phyloP scores from a whole-genome alignment of 768 basidiomycete genomes.

The Rhodotorula diobovata region DNA sequence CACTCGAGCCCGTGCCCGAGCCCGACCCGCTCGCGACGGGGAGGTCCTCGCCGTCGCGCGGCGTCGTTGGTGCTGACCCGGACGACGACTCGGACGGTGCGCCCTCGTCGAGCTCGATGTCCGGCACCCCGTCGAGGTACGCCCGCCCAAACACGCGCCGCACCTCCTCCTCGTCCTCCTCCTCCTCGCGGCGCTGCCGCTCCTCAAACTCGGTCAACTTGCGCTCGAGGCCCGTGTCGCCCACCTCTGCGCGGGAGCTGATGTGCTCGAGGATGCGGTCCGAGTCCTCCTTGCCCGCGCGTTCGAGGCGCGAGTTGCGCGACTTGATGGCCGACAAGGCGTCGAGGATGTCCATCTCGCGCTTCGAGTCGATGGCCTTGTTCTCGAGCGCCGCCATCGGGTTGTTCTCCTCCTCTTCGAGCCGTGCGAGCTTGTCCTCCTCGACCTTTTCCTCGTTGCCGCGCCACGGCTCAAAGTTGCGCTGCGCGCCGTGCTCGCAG shows the following conservation, averaged over 20 bases:
- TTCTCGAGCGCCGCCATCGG: conserved; percentile 97
- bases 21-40: conserved; percentile 44
- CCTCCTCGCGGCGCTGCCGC: conserved; percentile 62
- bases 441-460: conserved; percentile 62
- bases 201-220: conserved; percentile 63
- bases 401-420: conserved; percentile 86
- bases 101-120: conserved; percentile 39
- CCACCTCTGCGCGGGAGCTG: conserved; percentile 51
- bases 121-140: conserved; percentile 41
- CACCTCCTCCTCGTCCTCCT: conserved; percentile 89
- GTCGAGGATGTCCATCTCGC: conserved; percentile 98
- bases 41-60: conserved; percentile 42
- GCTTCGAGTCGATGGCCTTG: conserved; percentile 81
- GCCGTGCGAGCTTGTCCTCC: conserved; percentile 73
- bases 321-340: conserved; percentile 87
- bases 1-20: neutral
- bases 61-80: conserved; percentile 39
- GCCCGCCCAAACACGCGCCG: conserved; percentile 79
- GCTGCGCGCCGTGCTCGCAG: conserved; percentile 92
- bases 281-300: conserved; percentile 56
- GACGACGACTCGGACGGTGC: conserved; percentile 42
- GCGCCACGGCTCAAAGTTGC: conserved; percentile 97
- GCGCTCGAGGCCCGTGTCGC: conserved; percentile 55
- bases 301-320: conserved; percentile 79
- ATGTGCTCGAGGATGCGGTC: conserved; percentile 64